Base-by-base conservation (phyloP, 768 basidiomycete species). In the Leccinum pellstonianum region DNA sequence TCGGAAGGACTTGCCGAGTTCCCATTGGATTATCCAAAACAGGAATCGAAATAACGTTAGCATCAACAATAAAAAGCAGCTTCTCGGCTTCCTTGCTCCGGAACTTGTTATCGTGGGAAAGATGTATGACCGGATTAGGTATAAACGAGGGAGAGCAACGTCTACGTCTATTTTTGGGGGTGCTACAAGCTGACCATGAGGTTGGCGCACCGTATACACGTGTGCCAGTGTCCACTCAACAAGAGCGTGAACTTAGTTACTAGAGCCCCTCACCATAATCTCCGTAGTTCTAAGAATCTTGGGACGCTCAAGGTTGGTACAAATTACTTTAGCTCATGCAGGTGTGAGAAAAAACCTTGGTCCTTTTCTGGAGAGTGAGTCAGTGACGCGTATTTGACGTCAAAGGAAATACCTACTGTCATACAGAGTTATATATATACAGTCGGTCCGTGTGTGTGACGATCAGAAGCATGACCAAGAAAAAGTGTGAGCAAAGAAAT, bases 51-150 rank as follows among this genome's bases (percentile, higher is more conserved):
- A 55, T 25, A 53, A 43, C 43, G 46, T 43, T 49, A 48, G 48
- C 50, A 62, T 63, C 38, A 56, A 68, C 56, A 69, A 69, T 70
- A 68, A 19, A 47, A 47, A 35, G 29, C 21, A 6, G 49, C 69
- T 71, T 68, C 60, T 54, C 47, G 55, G 46, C 58, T 65, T 70
- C 68, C 58, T 62, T 59, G 58, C 55, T 61, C 68, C 63, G 58
- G 58, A 55, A 52, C 56, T 46, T 48, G 50, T 57, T 19, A 48
- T 17, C 59, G 65, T 64, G 68, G 48, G 65, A 66, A 62, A 3
- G 29, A 14, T 8, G 21, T 15, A 46, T 48, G 19, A 37, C 33
- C 50, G 33, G 11, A 43, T 54, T 47, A 43, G 56, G 59, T 49
- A 52, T 33, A 60, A 59, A 56, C 43, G 56, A 56, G 55, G 47